Evolutionary conservation across 495 filamentous ascomycete species (phyloP).

Genomic region (Jackrogersella multiformis): DNA sequence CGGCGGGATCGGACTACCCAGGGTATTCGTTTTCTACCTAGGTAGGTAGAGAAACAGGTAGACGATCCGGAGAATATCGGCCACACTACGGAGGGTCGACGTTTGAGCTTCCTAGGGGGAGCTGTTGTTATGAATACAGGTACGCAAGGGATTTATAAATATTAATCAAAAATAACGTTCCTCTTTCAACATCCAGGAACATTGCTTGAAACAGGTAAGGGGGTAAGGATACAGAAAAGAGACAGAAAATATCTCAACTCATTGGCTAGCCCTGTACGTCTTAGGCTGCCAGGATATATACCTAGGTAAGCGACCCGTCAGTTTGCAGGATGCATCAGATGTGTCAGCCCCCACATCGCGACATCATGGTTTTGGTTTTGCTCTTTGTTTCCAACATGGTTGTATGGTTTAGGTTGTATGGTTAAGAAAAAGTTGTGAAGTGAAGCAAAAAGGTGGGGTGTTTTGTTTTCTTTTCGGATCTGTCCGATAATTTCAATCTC

Average conservation of each 20-base stretch:
- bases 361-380: conserved; percentile 2
- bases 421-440: background rate
- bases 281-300: conserved; percentile 15
- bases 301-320: conserved; percentile 13
- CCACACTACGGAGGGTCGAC: no score
- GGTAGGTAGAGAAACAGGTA: no score
- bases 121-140: background rate
- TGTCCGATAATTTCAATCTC: conserved; percentile 13
- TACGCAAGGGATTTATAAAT: background rate
- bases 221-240: background rate
- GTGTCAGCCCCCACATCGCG: conserved; percentile 26
- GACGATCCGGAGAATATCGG: no score
- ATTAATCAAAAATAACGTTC: background rate
- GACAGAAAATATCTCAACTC: conserved; percentile 36
- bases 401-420: background rate
- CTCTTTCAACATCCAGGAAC: background rate
- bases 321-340: conserved; percentile 36
- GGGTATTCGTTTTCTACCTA: no score
- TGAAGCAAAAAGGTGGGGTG: background rate
- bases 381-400: background rate
- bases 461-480: conserved; percentile 34
- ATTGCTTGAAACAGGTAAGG: background rate
- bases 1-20: no score
- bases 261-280: conserved; percentile 36
- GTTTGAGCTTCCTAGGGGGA: no score